Conservation (phyloP, 345 rosid genomes). For the Hibiscus tridactylites region DNA sequence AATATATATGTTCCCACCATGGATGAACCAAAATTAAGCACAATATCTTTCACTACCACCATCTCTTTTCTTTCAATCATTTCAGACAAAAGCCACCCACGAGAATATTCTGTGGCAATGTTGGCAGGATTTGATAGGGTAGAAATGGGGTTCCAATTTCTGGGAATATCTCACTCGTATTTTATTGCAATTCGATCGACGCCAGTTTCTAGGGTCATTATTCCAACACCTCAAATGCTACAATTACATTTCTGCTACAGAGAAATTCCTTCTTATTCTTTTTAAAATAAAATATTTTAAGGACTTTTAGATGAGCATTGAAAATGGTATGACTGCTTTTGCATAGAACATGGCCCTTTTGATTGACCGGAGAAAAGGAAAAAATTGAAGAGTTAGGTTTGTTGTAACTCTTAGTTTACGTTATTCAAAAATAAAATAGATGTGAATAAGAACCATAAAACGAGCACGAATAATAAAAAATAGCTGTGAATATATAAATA, state of each 20-base stretch:
- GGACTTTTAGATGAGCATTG: not conserved
- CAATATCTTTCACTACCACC: not conserved
- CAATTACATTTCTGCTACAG: too few relatives aligned
- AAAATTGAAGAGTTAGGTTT: too few relatives aligned
- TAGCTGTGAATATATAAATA: too few relatives aligned
- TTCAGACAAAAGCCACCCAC: not conserved
- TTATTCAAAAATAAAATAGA: not conserved
- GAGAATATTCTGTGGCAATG: not conserved
- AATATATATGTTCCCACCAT: constrained; percentile 19
- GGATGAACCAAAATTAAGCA: constrained; percentile 23
- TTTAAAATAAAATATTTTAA: too few relatives aligned
- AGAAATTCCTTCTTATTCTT: not conserved
- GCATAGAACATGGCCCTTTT: too few relatives aligned
- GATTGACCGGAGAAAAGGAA: too few relatives aligned
- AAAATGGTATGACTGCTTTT: not conserved
- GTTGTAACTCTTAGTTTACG: too few relatives aligned
- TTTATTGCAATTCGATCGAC: not conserved
- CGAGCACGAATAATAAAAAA: not conserved
- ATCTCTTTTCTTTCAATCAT: not conserved
- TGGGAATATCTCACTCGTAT: constrained; percentile 16
- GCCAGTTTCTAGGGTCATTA: constrained; percentile 16
- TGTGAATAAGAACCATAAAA: not conserved
- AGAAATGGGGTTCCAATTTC: not conserved
- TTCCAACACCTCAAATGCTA: constrained; percentile 15
- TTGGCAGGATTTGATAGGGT: not conserved